Percentiles rank a stretch among this genome's conserved stretches.
Conservation (phyloP, 768 basidiomycete species). For the Tephrocybe sp. region DNA sequence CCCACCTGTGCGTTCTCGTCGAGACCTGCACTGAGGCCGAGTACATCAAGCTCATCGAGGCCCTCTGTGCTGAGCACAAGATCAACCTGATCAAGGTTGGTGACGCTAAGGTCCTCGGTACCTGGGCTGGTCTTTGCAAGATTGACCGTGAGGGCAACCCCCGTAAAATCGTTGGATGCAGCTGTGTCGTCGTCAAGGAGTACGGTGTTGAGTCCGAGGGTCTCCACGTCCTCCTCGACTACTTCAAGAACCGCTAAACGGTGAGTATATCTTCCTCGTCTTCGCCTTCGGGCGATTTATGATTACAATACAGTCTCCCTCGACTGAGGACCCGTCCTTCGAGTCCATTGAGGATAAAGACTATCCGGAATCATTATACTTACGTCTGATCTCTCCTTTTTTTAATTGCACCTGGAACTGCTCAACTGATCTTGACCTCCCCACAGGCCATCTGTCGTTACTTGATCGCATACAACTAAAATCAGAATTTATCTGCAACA, state of each 20-base stretch:
- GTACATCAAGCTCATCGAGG: slow-evolving; percentile 99
- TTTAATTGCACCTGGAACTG: neutral
- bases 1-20: slow-evolving; percentile 97
- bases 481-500: neutral
- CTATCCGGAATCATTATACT: slow-evolving; percentile 89
- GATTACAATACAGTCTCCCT: slow-evolving; percentile 96
- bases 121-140: slow-evolving; percentile 99
- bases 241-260: slow-evolving; percentile 92
- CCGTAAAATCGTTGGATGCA: slow-evolving; percentile 91
- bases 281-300: neutral
- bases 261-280: slow-evolving; percentile 19
- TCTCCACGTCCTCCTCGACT: slow-evolving; percentile 88
- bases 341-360: slow-evolving; percentile 71
- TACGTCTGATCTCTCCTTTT: slow-evolving; percentile 55
- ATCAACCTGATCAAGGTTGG: slow-evolving; percentile 99
- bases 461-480: neutral
- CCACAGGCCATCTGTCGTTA: neutral
- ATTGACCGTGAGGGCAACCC: slow-evolving; percentile 99
- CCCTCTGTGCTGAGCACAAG: slow-evolving; percentile 98
- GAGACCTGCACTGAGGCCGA: slow-evolving; percentile 99
- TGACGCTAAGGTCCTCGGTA: slow-evolving; percentile 96
- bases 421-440: neutral
- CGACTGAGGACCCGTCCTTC: slow-evolving; percentile 69
- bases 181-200: slow-evolving; percentile 96
- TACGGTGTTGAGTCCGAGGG: slow-evolving; percentile 96